Evolutionary conservation across 495 filamentous ascomycete species (phyloP).

Genomic region (Cudoniella acicularis): DNA sequence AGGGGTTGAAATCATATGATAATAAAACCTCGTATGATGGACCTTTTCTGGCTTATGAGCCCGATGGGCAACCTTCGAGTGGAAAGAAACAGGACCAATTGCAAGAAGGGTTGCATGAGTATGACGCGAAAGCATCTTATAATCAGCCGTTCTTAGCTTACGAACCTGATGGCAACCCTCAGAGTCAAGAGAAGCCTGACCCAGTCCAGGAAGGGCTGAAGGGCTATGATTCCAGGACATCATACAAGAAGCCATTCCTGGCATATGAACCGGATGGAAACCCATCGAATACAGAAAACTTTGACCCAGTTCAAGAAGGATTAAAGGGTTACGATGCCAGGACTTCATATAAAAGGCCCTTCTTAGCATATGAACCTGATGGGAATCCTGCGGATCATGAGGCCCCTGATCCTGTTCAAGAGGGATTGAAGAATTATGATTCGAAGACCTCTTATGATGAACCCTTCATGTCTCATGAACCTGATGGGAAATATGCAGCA

Average conservation of each 20-base stretch:
- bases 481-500: background rate
- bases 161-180: constrained; percentile 13
- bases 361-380: background rate
- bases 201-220: constrained; percentile 19
- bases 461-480: background rate
- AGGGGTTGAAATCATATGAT: constrained; percentile 16
- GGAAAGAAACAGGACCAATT: background rate
- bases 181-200: background rate
- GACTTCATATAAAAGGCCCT: background rate
- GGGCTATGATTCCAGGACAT: constrained; percentile 1
- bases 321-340: constrained; percentile 1
- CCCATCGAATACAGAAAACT: background rate
- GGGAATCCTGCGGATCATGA: background rate
- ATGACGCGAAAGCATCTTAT: constrained; percentile 3
- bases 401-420: background rate
- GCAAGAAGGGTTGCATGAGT: constrained; percentile 19
- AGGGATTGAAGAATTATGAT: constrained; percentile 24
- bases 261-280: background rate
- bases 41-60: background rate
- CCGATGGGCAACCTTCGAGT: background rate
- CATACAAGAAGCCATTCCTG: background rate
- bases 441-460: background rate
- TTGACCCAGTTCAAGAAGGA: constrained; percentile 16
- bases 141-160: background rate
- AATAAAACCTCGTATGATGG: background rate